Base-by-base conservation (phyloP, 371 early-diverging fungal species). In the Rhizopus arrhizus region DNA sequence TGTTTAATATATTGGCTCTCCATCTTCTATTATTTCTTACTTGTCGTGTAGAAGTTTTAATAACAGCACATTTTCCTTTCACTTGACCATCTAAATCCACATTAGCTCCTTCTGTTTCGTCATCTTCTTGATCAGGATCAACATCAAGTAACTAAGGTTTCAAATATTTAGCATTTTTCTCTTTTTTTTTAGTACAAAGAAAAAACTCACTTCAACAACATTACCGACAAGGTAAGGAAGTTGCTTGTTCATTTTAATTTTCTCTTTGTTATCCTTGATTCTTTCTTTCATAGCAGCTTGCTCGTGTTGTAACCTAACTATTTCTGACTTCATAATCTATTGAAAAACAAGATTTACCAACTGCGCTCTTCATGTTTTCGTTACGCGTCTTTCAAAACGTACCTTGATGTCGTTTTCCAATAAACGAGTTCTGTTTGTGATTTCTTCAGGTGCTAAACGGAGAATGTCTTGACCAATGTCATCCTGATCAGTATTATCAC, bases 211-310 rank as follows among this genome's bases (percentile, higher is more conserved):
- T 87, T 99, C 99, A 33, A 99, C 98, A 38, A 99, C 95, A 77
- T 98, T 99, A 53, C 95, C 92, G 31, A 99, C 99, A 50, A 99
- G 85, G 75, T 98, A 99, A 40, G 99, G 99, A 45, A 99, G 85
- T 76, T 98, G 97, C 81, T 95, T 96, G 83, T 99, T 99, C 76
- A 99, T 75, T 78, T 96, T 95, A 74, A 99, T 98, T 80, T 99
- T 99, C 65, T 99, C 97, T 77, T 94, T 89, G 83, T 99, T 99
- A 56, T 99, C 99, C 75, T 95, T 95, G 73, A 99, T 98, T 70
- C 91, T 88, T 63, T 93, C 97, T 62, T 90, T 89, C 93, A 92
- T 92, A 32, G 87, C 82, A 34, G 76, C 75, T 68, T 96, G 94
- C 74, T 98, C 99, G 73, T 96, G 95, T 51, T 84, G 76, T 54